Conservation (phyloP, 148 eudicot species). For the Silene uniflora region DNA sequence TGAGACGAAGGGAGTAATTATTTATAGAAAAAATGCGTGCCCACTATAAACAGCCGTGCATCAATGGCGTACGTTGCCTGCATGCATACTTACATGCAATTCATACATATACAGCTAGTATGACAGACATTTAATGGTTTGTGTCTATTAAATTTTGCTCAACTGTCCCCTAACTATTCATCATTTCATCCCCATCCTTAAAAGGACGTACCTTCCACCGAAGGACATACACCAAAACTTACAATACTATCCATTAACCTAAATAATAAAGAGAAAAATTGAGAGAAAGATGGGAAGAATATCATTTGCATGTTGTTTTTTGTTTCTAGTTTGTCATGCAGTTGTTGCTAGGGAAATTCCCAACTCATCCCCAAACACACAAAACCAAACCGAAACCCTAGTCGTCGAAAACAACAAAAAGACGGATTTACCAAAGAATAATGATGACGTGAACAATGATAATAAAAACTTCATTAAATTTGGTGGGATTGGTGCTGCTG, state of each 20-base stretch:
- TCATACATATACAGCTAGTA: neutral
- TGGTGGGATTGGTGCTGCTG: conserved; percentile 49
- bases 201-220: conserved; percentile 1
- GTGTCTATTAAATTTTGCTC: conserved; percentile 2
- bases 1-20: no score
- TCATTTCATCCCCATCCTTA: conserved; percentile 13
- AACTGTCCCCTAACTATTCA: conserved; percentile 22
- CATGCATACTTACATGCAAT: conserved; percentile 6
- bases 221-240: neutral
- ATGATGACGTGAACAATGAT: conserved; percentile 25
- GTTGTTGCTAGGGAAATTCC: conserved; percentile 37
- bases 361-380: neutral
- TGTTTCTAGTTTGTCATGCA: conserved; percentile 29
- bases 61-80: neutral
- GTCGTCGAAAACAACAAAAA: conserved; percentile 19
- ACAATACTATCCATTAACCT: neutral
- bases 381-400: conserved; percentile 13
- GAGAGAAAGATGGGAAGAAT: conserved; percentile 23
- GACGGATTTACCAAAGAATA: conserved; percentile 3
- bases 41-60: no score
- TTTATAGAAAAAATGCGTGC: no score
- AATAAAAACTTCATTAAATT: conserved; percentile 32
- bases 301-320: conserved; percentile 14
- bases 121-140: neutral
- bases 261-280: neutral